A percentile compares a stretch with the other conserved stretches of the same genome.
These are phyloP conservation scores for Boletus semigastroideus DNA, from an alignment of 1,284 basidiomycete genomes.

Conservation along the genomic window DNA sequence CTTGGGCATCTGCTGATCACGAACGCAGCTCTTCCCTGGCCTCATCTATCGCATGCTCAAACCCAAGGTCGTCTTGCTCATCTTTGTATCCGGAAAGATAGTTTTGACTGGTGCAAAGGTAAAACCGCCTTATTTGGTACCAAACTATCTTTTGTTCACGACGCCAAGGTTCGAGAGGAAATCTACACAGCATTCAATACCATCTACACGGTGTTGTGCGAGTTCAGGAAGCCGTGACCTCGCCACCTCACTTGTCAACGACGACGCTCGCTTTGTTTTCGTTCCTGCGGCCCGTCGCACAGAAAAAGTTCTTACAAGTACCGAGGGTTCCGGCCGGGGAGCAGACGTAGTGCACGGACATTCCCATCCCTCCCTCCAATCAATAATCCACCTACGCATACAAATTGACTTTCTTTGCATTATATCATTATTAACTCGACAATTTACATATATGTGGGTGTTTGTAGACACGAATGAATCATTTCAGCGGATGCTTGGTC, in stretches of 20 bases:
- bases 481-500: background rate
- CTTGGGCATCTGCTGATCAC: conserved; percentile 1
- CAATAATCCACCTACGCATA: conserved; percentile 31
- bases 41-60: conserved; percentile 99
- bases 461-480: conserved; percentile 6
- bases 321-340: conserved; percentile 33
- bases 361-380: conserved; percentile 25
- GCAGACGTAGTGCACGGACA: conserved; percentile 39
- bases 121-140: too few species aligned
- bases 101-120: conserved; percentile 99
- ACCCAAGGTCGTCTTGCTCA: conserved; percentile 97
- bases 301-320: conserved; percentile 24
- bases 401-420: conserved; percentile 28
- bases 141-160: too few species aligned
- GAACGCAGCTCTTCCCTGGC: conserved; percentile 88
- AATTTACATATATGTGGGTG: conserved; percentile 14
- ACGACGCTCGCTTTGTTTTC: conserved; percentile 4
- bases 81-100: conserved; percentile 99
- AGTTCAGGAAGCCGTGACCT: conserved; percentile 79
- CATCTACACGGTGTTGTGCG: conserved; percentile 93
- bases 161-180: conserved; percentile 88
- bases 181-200: conserved; percentile 99
- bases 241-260: conserved; percentile 7
- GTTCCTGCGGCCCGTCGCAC: background rate
- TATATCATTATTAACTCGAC: conserved; percentile 28